Evolutionary conservation across 495 filamentous ascomycete species (phyloP), one percentile per base, ranked within the genome.

Genomic region (Podospora didyma): DNA sequence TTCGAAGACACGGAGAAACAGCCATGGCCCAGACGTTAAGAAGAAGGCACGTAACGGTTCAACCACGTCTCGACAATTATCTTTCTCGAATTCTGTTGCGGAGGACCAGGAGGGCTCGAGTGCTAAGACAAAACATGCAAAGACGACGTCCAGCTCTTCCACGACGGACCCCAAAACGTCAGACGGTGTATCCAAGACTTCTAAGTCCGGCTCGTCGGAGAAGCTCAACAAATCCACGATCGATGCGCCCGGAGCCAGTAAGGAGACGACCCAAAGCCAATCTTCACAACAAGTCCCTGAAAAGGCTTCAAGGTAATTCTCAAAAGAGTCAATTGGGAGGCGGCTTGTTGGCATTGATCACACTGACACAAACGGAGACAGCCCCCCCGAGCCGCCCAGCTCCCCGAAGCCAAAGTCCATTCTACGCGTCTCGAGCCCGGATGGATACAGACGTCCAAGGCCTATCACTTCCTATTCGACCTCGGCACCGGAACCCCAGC

Each of bases 41-140:
- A 62, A 62, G 59, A 70, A 66, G 67, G 63, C 65, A 66, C 67
- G 65, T 66, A 62, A 45, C 57, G 59, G 49, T 46, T 70, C 67
- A 57, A 57, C 54, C 37, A 51, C 63, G 23, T 58, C 61, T 58
- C 65, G 67, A 52, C 59, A 50, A 51, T 59, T 60, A 21, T 69
- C 64, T 11, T 60, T 69, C 22, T 58, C 62, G 51, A 57, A 49
- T 21, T 35, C 55, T 31, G 4, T 9, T 31, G 26, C 9, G 4
- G 26, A 31, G 26, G 26, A 31, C 50, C 50, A 60, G 52, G 55
- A 60, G 55, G 61, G 53, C n/a, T 2, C 55, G 20, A 44, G 59
- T 64, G 51, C 63, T 50, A 68, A 70, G 59, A 62, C 67, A 31
- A 70, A 59, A 54, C 59, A 56, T 50, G 22, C 54, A 53, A 69